Conservation (phyloP, 495 filamentous ascomycete genomes). For the Penicillium desertorum region DNA sequence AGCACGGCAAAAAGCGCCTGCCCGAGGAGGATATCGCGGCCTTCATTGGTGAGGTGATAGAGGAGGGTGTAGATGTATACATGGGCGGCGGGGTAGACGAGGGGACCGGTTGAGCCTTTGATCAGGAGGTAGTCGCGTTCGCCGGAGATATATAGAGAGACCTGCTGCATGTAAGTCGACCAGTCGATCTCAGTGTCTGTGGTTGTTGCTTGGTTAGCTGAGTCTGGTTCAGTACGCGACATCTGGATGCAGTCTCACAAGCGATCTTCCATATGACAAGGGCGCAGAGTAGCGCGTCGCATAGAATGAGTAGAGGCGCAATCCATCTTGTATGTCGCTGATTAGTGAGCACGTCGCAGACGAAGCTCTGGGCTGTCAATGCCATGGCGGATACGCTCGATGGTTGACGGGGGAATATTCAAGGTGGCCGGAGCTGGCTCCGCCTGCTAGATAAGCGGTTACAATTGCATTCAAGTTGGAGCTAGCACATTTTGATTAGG, state of each 20-base stretch:
- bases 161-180: constrained; percentile 93
- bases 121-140: constrained; percentile 87
- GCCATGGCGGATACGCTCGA: constrained; percentile 26
- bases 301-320: constrained; percentile 64
- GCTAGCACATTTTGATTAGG: neutral
- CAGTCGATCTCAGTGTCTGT: constrained; percentile 98
- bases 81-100: constrained; percentile 92
- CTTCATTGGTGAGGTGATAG: constrained; percentile 73
- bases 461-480: neutral
- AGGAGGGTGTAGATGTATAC: constrained; percentile 85
- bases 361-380: constrained; percentile 18
- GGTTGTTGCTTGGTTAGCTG: constrained; percentile 16
- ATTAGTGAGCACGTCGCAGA: constrained; percentile 43
- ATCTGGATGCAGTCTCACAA: constrained; percentile 56
- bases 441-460: neutral
- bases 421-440: constrained; percentile 18
- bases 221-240: constrained; percentile 10
- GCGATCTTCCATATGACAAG: constrained; percentile 82
- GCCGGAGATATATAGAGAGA: constrained; percentile 72
- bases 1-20: constrained; percentile 77
- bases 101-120: constrained; percentile 83
- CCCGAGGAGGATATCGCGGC: constrained; percentile 71
- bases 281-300: constrained; percentile 70
- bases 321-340: constrained; percentile 62
- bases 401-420: constrained; percentile 17